Evolutionary conservation across 2,329 filamentous ascomycete genomes (phyloP).

Genomic region (Fusarium coicis): DNA sequence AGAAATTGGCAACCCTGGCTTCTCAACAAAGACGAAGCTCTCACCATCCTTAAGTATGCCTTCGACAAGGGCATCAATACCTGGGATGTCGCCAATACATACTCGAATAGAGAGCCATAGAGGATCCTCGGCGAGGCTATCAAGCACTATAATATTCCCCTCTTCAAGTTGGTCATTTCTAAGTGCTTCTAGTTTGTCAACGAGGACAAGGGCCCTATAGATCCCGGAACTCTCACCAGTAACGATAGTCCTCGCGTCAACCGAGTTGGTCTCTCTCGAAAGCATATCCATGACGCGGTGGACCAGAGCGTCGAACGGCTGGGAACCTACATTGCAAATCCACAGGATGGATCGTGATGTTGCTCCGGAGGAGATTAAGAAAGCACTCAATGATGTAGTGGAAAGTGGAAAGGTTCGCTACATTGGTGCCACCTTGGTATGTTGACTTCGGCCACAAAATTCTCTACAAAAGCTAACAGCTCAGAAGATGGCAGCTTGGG

Average conservation of each 20-base stretch:
- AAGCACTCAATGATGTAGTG: not conserved
- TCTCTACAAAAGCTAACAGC: not conserved
- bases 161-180: not conserved
- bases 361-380: not conserved
- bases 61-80: not conserved
- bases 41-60: not conserved
- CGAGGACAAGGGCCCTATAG: not conserved
- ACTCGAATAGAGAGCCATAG: not conserved
- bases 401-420: not conserved
- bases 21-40: not conserved
- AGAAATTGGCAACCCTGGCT: not conserved
- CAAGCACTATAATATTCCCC: not conserved
- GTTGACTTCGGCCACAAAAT: not conserved
- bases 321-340: not conserved
- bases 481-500: not conserved
- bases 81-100: not conserved
- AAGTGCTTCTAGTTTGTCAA: not conserved
- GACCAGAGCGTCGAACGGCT: not conserved
- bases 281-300: not conserved
- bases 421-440: not conserved
- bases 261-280: not conserved
- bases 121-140: not conserved
- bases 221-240: not conserved
- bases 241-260: not conserved
- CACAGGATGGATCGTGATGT: not conserved